A percentile compares a stretch with the other conserved stretches of the same genome.
Evolutionary conservation across 805 yeast genomes (phyloP).

Genomic region (Candida tammaniensis): DNA sequence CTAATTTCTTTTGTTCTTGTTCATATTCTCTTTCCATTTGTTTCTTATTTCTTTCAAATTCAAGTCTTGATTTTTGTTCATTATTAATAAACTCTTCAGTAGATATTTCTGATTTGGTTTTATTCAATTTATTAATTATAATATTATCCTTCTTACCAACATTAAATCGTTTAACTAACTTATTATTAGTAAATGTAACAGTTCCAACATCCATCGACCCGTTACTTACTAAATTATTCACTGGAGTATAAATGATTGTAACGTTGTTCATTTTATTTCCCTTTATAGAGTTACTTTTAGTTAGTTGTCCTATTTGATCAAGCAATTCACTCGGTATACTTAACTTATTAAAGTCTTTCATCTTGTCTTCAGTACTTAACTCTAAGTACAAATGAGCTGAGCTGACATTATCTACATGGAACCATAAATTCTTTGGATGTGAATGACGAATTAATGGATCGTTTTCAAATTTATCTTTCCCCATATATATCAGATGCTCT

Average conservation of each 20-base stretch:
- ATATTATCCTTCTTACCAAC: constrained; percentile 58
- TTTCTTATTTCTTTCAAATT: constrained; percentile 37
- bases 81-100: constrained; percentile 42
- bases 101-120: constrained; percentile 56
- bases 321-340: constrained; percentile 44
- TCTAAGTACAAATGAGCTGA: constrained; percentile 77
- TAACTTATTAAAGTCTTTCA: constrained; percentile 37
- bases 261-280: constrained; percentile 69
- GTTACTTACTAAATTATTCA: constrained; percentile 62
- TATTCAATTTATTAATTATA: constrained; percentile 58
- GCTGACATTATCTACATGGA: constrained; percentile 73
- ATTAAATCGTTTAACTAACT: constrained; percentile 49
- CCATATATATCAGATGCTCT: constrained; percentile 53
- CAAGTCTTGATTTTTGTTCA: constrained; percentile 28
- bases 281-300: constrained; percentile 74
- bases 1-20: constrained; percentile 29
- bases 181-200: constrained; percentile 65
- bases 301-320: constrained; percentile 57
- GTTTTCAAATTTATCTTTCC: constrained; percentile 70
- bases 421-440: constrained; percentile 68
- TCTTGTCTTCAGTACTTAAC: constrained; percentile 23
- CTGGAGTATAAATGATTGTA: constrained; percentile 70
- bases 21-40: constrained; percentile 32
- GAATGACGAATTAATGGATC: constrained; percentile 56
- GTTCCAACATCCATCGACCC: constrained; percentile 78